Conservation (phyloP, 805 yeast genomes). For the Metschnikowia kunwiensis region DNA sequence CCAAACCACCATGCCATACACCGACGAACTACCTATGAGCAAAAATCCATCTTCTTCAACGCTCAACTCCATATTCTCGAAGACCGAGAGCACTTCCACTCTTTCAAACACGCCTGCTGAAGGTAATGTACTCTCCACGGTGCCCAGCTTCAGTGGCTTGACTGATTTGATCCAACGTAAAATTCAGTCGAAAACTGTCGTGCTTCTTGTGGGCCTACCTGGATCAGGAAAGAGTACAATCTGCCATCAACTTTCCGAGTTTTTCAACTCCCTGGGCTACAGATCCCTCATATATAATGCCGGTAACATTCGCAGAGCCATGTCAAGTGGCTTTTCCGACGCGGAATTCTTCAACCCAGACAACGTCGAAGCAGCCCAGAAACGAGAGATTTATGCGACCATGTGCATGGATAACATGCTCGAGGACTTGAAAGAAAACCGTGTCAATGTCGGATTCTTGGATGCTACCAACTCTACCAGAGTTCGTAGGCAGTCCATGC, state of each 20-base stretch:
- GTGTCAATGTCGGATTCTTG: slow-evolving; percentile 36
- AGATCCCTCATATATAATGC: slow-evolving; percentile 39
- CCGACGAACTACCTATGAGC: slow-evolving; percentile 15
- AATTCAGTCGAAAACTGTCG: slow-evolving; percentile 20
- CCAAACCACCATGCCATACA: not conserved
- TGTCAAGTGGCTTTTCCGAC: slow-evolving; percentile 24
- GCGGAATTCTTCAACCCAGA: slow-evolving; percentile 39
- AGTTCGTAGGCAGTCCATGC: slow-evolving; percentile 32
- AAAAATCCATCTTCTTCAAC: slow-evolving; percentile 24
- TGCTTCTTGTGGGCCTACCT: slow-evolving; percentile 40
- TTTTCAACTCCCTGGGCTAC: slow-evolving; percentile 12
- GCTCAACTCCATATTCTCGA: slow-evolving; percentile 29
- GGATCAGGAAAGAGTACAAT: slow-evolving; percentile 42
- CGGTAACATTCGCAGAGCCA: slow-evolving; percentile 47
- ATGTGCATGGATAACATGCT: slow-evolving; percentile 32
- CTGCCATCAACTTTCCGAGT: slow-evolving; percentile 31
- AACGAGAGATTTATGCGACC: slow-evolving; percentile 36
- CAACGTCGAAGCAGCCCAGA: slow-evolving; percentile 27
- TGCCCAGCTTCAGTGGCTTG: slow-evolving; percentile 14
- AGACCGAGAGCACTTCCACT: slow-evolving; percentile 15
- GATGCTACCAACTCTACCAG: slow-evolving; percentile 44
- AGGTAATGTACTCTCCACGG: slow-evolving; percentile 11
- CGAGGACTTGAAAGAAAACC: slow-evolving; percentile 25
- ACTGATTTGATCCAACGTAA: slow-evolving; percentile 15
- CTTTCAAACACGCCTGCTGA: slow-evolving; percentile 20